Evolutionary conservation across 768 basidiomycete genomes (phyloP), one percentile per base, ranked within the genome.

Genomic region (Pulveroboletus ravenelii): DNA sequence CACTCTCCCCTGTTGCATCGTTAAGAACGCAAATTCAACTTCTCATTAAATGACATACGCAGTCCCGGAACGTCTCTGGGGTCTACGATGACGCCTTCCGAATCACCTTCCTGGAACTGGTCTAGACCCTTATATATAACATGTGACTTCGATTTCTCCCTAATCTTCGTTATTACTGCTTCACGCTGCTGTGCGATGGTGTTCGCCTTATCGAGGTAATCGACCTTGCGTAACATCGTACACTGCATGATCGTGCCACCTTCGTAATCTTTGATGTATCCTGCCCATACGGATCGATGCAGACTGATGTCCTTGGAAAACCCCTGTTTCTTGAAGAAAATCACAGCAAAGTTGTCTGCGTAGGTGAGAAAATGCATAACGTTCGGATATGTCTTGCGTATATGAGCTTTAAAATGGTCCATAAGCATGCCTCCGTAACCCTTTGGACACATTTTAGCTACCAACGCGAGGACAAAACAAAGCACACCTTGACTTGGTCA

Each of bases 241-340:
- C 96, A 99, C 68, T 94, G 91, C 94, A 99, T 97, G 72, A 98
- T 93, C 40, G 95, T 99, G 15, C 92, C 94, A 36, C 95, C 95
- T 68, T 99, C 96, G 69, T 99, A 99, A 67, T 99, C 96, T 68
- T 98, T 99, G 82, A 99, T 98, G 68, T 99, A 98, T 10, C 94
- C 96, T 0, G 95, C 94, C 96, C 96, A 99, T 8, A 87, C 77
- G 2, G 88, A 82, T 39, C 94, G 80, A 53, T 87, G 86, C n/a
- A 96, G 78, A 1, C 88, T 87, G 54, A 99, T 95, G 50, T 98
- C 94, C 67, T 98, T 98, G 6, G 92, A 89, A 69, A 99, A 99
- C 0, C 96, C 96, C 73, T 98, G 96, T 66, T 98, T 99, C 67
- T 93, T 93, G 76, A 99, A 98, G 70, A 97, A 99, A 3, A 96